A percentile compares a stretch with the other conserved stretches of the same genome.
Evolutionary conservation across 2,329 filamentous ascomycete species (phyloP).

Genomic region (Trichoderma endophyticum): DNA sequence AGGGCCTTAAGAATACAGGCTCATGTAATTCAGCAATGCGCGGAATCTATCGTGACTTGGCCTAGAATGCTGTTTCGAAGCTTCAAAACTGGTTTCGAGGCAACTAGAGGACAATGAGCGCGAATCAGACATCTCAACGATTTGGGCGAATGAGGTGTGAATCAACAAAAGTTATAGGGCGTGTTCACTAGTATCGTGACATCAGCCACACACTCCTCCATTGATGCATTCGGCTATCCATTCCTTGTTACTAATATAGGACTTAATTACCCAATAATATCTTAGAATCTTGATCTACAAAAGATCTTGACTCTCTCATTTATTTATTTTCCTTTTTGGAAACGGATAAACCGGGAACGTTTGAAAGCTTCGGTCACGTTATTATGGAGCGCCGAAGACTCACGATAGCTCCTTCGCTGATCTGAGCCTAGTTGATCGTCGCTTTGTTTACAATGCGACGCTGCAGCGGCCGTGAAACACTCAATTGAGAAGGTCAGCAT

Average conservation of each 20-base stretch:
- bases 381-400: neutral
- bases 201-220: neutral
- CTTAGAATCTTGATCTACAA: neutral
- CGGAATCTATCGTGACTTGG: too few relatives aligned
- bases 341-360: neutral
- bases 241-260: neutral
- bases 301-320: neutral
- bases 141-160: neutral
- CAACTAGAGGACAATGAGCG: too few relatives aligned
- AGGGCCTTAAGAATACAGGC: too few relatives aligned
- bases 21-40: too few relatives aligned
- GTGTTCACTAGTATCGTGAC: neutral
- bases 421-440: slow-evolving; percentile 1
- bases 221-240: neutral
- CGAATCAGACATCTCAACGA: neutral
- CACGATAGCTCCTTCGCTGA: neutral
- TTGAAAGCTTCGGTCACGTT: neutral
- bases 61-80: too few relatives aligned
- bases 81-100: too few relatives aligned
- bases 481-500: slow-evolving; percentile 14
- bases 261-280: neutral
- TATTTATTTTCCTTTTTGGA: neutral
- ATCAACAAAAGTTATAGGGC: neutral
- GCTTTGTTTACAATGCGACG: neutral
- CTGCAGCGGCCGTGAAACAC: neutral